Conservation (phyloP, 2,329 filamentous ascomycete species). For the Colletotrichum sp. region DNA sequence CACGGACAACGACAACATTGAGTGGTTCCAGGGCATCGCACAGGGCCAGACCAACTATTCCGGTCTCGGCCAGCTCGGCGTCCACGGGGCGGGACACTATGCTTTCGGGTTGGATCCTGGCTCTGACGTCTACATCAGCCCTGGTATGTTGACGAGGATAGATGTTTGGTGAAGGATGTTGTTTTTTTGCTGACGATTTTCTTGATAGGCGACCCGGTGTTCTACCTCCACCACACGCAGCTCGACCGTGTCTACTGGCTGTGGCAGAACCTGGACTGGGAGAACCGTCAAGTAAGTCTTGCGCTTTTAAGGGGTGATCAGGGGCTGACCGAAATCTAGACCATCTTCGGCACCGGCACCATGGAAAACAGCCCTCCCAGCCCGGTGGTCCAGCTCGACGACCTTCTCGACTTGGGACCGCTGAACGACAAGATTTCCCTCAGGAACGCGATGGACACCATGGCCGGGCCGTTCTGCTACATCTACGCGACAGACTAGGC, state of each 20-base stretch:
- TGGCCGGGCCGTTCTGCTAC: conserved; percentile 48
- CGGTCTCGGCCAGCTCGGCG: conserved; percentile 33
- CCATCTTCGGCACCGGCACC: conserved; percentile 44
- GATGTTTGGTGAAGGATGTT: background rate
- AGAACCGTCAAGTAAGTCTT: conserved; percentile 32
- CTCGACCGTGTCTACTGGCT: conserved; percentile 52
- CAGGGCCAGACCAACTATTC: conserved; percentile 34
- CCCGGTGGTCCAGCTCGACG: conserved; percentile 44
- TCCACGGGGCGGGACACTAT: conserved; percentile 46
- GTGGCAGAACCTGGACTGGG: conserved; percentile 49
- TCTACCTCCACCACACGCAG: conserved; percentile 49
- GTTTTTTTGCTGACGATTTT: background rate
- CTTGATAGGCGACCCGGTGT: conserved; percentile 39
- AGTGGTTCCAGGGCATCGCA: conserved; percentile 37
- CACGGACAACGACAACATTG: conserved; percentile 22
- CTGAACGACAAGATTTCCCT: conserved; percentile 38
- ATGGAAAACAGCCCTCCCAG: conserved; percentile 43
- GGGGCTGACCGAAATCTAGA: background rate
- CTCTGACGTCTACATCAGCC: conserved; percentile 47
- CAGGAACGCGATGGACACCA: conserved; percentile 40
- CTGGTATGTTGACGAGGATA: conserved; percentile 24
- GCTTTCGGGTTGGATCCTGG: conserved; percentile 49
- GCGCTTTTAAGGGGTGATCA: background rate
- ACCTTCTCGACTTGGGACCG: conserved; percentile 33
- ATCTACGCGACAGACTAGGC: conserved; percentile 33